A percentile compares a stretch with the other conserved stretches of the same genome.
Evolutionary conservation across 2,329 filamentous ascomycete species (phyloP).

Genomic region (Aspergillus japonicus): DNA sequence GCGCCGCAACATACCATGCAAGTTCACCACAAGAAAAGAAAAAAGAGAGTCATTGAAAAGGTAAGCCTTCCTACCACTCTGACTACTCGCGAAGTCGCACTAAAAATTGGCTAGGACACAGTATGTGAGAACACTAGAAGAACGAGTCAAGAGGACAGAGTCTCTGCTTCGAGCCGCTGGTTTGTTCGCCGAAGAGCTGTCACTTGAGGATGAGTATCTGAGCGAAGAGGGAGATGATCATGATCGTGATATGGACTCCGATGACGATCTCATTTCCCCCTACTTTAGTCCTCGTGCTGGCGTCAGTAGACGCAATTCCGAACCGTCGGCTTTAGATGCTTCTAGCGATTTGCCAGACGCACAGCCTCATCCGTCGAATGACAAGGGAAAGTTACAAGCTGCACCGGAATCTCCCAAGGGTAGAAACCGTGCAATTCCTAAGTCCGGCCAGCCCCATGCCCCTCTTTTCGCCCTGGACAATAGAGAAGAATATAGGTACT

Average conservation of each 20-base stretch:
- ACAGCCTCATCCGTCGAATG: neutral
- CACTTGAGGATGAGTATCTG: slow-evolving; percentile 45
- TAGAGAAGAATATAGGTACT: slow-evolving; percentile 86
- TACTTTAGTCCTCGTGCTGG: slow-evolving; percentile 22
- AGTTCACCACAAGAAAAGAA: slow-evolving; percentile 91
- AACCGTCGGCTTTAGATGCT: neutral
- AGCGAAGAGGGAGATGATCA: slow-evolving; percentile 25
- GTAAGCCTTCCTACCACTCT: slow-evolving; percentile 46
- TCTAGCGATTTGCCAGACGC: slow-evolving; percentile 1
- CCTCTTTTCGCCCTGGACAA: slow-evolving; percentile 85
- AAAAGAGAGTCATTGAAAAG: slow-evolving; percentile 89
- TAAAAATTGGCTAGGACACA: slow-evolving; percentile 63
- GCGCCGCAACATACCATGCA: slow-evolving; percentile 91
- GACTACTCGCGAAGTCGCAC: neutral
- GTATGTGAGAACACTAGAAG: slow-evolving; percentile 91
- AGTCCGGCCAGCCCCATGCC: slow-evolving; percentile 57
- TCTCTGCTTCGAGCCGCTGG: slow-evolving; percentile 79
- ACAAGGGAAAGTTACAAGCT: neutral
- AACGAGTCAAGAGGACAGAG: slow-evolving; percentile 87
- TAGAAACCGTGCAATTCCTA: slow-evolving; percentile 41
- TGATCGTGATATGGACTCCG: slow-evolving; percentile 35
- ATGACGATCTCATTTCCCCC: slow-evolving; percentile 34
- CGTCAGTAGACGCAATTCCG: slow-evolving; percentile 5
- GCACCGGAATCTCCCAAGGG: slow-evolving; percentile 9
- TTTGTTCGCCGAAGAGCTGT: slow-evolving; percentile 75